Percentiles rank a stretch among this genome's conserved stretches.
Conservation (phyloP, 2,329 filamentous ascomycete genomes). For the Penicillium fuscoglaucum region DNA sequence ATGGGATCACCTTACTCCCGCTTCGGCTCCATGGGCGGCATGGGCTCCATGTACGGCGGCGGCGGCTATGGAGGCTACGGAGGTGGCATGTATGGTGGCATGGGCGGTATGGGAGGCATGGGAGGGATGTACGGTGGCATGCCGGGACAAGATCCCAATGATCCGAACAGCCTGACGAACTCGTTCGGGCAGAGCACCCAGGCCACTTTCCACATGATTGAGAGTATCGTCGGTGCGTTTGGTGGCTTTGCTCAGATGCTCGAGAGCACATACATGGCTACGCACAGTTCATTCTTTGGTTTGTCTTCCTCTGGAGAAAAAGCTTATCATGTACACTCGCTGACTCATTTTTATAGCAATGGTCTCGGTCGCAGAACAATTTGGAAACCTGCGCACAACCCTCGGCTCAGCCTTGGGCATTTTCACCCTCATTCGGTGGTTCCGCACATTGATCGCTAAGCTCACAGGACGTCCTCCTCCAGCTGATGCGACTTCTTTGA, state of each 20-base stretch:
- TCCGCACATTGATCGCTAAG: conserved; percentile 86
- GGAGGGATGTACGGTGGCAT: conserved; percentile 54
- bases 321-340: conserved; percentile 11
- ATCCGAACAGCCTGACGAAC: conserved; percentile 91
- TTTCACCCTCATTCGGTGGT: conserved; percentile 93
- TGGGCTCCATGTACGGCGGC: conserved; percentile 43
- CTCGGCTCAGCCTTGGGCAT: conserved; percentile 92
- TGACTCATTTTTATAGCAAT: conserved; percentile 64
- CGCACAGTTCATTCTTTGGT: conserved; percentile 98
- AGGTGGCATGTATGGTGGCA: conserved; percentile 39
- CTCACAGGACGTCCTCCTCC: conserved; percentile 88
- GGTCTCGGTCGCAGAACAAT: conserved; percentile 97
- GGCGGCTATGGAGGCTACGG: conserved; percentile 28
- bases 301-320: conserved; percentile 37
- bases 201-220: conserved; percentile 96
- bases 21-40: conserved; percentile 50
- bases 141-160: conserved; percentile 67
- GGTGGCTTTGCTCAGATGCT: conserved; percentile 98
- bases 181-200: conserved; percentile 93
- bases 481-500: conserved; percentile 81
- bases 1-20: conserved; percentile 54
- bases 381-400: conserved; percentile 88
- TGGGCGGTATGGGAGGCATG: conserved; percentile 48
- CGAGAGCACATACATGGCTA: conserved; percentile 99
- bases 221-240: conserved; percentile 94